Percentiles rank a stretch among this genome's conserved stretches.
Evolutionary conservation across 768 basidiomycete species (phyloP).

Genomic region (Dictyophora rubrovolvata): DNA sequence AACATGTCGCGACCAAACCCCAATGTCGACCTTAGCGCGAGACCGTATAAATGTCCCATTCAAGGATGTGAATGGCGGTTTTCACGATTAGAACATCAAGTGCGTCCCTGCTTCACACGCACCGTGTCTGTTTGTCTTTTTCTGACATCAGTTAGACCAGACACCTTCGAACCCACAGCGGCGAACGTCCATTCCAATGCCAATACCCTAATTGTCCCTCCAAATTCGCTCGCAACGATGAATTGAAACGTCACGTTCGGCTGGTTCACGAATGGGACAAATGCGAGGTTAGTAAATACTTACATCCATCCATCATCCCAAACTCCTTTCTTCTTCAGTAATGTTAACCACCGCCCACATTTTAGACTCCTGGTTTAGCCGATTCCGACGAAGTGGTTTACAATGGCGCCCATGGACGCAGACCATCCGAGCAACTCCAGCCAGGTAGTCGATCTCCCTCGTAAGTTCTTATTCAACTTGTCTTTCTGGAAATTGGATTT

Average conservation of each 20-base stretch:
- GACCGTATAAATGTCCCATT: constrained; percentile 96
- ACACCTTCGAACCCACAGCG: constrained; percentile 96
- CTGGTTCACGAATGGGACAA: constrained; percentile 4
- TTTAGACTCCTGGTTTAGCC: constrained; percentile 2
- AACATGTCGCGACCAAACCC: not conserved
- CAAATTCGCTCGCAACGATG: constrained; percentile 95
- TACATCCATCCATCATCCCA: not conserved
- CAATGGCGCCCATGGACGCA: not conserved
- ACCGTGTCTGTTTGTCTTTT: not conserved
- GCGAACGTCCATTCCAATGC: constrained; percentile 95
- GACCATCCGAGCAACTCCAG: constrained; percentile 1
- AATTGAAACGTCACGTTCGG: constrained; percentile 74
- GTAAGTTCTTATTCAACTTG: not conserved
- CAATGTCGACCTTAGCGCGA: constrained; percentile 16
- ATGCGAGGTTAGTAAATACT: not conserved
- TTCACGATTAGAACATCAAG: constrained; percentile 93
- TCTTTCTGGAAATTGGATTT: not conserved
- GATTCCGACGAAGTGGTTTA: constrained; percentile 6
- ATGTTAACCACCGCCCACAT: not conserved
- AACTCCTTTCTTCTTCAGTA: not conserved
- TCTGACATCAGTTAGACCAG: constrained; percentile 52
- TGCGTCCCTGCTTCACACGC: constrained; percentile 22
- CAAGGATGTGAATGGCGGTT: constrained; percentile 89
- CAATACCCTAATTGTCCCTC: constrained; percentile 92
- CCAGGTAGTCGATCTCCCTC: not conserved